phyloP scores from a whole-genome alignment of 2,329 filamentous ascomycete genomes.

The Colletotrichum sidae region DNA sequence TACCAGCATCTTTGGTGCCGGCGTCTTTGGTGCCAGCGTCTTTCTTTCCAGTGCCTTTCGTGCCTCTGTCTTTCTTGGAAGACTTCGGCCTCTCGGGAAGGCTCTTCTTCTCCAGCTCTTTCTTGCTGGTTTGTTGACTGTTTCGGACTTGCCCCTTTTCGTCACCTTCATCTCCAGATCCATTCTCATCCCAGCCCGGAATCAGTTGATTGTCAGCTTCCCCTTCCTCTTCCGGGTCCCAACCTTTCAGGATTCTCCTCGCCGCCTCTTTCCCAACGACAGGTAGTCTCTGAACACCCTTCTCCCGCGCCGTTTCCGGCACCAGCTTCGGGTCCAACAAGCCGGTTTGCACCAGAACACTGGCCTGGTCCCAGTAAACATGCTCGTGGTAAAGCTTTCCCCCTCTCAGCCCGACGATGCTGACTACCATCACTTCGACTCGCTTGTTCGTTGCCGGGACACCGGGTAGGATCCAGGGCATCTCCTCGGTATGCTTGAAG shows the following conservation, averaged over 20 bases:
- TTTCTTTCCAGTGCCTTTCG: neutral
- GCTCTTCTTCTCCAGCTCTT: neutral
- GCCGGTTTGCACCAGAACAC: constrained; percentile 69
- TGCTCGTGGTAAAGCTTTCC: constrained; percentile 72
- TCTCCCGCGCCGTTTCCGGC: constrained; percentile 47
- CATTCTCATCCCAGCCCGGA: constrained; percentile 47
- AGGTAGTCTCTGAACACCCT: constrained; percentile 51
- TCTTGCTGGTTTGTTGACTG: neutral
- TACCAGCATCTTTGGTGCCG: neutral
- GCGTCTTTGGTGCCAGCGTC: neutral
- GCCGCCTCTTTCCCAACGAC: constrained; percentile 55
- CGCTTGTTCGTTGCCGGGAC: constrained; percentile 64
- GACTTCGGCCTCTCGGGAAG: neutral
- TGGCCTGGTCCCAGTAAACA: constrained; percentile 74
- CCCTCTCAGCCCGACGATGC: constrained; percentile 68
- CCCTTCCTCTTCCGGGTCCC: constrained; percentile 52
- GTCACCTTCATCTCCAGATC: neutral
- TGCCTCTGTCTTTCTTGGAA: neutral
- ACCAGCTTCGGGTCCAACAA: constrained; percentile 59
- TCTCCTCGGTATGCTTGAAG: constrained; percentile 67
- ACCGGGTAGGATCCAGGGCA: constrained; percentile 72
- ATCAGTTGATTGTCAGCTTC: constrained; percentile 57
- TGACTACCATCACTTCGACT: constrained; percentile 68
- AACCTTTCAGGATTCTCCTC: constrained; percentile 48
- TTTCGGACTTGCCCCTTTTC: neutral